Percentiles rank a stretch among this genome's conserved stretches.
Conservation (phyloP, 2,329 filamentous ascomycete species). For the Sphaerulina vaccinii region DNA sequence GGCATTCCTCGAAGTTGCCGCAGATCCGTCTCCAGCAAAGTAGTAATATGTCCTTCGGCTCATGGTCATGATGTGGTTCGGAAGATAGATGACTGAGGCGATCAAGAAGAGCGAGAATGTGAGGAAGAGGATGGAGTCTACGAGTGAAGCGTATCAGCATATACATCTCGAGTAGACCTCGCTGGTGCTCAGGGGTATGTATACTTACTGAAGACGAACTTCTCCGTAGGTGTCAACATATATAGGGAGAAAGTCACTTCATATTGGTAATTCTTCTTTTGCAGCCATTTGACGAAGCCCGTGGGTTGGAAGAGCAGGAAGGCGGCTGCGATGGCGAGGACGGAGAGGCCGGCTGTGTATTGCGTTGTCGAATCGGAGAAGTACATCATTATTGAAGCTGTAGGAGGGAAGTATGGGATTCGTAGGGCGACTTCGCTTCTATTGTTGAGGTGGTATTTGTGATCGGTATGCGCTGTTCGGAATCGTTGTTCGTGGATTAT, state of each 20-base stretch:
- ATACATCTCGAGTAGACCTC: too few species aligned
- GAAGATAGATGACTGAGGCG: conserved; percentile 87
- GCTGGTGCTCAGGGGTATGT: too few species aligned
- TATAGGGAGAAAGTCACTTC: conserved; percentile 96
- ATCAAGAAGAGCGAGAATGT: conserved; percentile 82
- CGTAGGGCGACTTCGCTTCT: too few species aligned
- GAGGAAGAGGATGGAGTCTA: conserved; percentile 89
- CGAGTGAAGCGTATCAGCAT: background rate
- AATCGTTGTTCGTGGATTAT: background rate
- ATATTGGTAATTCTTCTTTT: conserved; percentile 96
- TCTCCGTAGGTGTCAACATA: conserved; percentile 95
- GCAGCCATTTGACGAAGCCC: conserved; percentile 74
- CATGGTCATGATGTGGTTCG: conserved; percentile 82
- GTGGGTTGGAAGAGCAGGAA: conserved; percentile 50
- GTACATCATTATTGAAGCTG: conserved; percentile 14
- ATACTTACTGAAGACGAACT: conserved; percentile 89
- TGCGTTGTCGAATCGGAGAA: conserved; percentile 24
- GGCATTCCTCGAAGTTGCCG: conserved; percentile 17
- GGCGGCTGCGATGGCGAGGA: conserved; percentile 48
- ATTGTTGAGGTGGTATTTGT: too few species aligned
- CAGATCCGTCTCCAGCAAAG: conserved; percentile 68
- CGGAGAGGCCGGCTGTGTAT: conserved; percentile 60
- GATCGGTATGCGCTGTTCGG: background rate
- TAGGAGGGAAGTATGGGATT: background rate
- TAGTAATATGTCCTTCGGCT: conserved; percentile 90